phyloP scores from a whole-genome alignment of 768 basidiomycete genomes.

The Lyophyllum atratum region DNA sequence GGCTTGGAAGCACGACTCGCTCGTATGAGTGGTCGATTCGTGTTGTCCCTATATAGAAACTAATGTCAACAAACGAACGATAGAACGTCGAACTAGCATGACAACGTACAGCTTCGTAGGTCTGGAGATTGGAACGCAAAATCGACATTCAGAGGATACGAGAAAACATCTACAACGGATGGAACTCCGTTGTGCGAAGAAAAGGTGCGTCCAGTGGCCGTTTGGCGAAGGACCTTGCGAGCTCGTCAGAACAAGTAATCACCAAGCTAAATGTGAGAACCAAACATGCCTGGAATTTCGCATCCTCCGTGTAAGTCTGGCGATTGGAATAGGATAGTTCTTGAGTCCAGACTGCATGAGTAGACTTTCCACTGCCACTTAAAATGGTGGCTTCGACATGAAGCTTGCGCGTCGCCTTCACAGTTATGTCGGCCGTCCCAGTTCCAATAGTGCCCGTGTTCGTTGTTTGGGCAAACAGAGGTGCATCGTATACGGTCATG shows the following conservation, averaged over 20 bases:
- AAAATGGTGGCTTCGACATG: slow-evolving; percentile 63
- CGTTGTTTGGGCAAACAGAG: slow-evolving; percentile 55
- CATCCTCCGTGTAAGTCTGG: slow-evolving; percentile 59
- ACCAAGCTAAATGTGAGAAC: neutral
- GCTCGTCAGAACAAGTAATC: slow-evolving; percentile 6
- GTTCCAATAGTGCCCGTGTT: slow-evolving; percentile 43
- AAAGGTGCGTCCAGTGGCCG: slow-evolving; percentile 33
- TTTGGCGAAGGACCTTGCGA: slow-evolving; percentile 42
- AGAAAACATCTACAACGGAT: slow-evolving; percentile 41
- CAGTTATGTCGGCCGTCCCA: slow-evolving; percentile 61
- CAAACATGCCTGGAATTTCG: slow-evolving; percentile 36
- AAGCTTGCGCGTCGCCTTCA: slow-evolving; percentile 57
- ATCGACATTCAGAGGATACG: slow-evolving; percentile 48
- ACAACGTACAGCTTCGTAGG: slow-evolving; percentile 36
- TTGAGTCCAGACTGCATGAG: slow-evolving; percentile 63
- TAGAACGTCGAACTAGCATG: neutral
- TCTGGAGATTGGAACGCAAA: slow-evolving; percentile 36
- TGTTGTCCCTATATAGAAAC: slow-evolving; percentile 42
- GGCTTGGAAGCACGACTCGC: slow-evolving; percentile 56
- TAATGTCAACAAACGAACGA: neutral
- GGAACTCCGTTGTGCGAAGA: slow-evolving; percentile 45
- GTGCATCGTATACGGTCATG: slow-evolving; percentile 58
- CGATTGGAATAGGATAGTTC: slow-evolving; percentile 59
- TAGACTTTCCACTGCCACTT: slow-evolving; percentile 59
- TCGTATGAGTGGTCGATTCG: slow-evolving; percentile 71